phyloP scores from a whole-genome alignment of 805 yeast genomes.

The Candida loeiensis region DNA sequence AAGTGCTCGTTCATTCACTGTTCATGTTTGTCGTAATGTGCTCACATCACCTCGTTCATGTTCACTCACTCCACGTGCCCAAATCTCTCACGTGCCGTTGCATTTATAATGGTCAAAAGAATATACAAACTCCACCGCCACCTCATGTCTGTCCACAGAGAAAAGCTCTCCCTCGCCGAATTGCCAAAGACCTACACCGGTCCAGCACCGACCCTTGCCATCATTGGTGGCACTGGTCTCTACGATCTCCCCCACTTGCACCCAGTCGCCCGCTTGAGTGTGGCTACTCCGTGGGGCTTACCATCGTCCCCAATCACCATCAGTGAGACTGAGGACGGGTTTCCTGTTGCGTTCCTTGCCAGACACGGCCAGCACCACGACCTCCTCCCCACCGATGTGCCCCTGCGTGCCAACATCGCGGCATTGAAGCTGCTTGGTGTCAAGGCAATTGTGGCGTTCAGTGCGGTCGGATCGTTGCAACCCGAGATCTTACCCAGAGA shows the following conservation, averaged over 20 bases:
- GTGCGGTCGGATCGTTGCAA: slow-evolving; percentile 94
- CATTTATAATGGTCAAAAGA: neutral
- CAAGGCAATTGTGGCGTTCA: slow-evolving; percentile 82
- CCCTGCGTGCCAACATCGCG: slow-evolving; percentile 91
- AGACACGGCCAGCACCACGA: slow-evolving; percentile 93
- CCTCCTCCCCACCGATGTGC: slow-evolving; percentile 87
- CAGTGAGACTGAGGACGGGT: slow-evolving; percentile 69
- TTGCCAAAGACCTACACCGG: slow-evolving; percentile 50
- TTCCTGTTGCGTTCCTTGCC: slow-evolving; percentile 89
- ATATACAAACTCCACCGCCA: neutral
- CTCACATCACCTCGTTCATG: too few relatives aligned
- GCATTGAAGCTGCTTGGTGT: slow-evolving; percentile 88
- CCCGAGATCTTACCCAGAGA: slow-evolving; percentile 89
- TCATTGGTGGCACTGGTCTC: slow-evolving; percentile 98
- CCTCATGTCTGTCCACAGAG: slow-evolving; percentile 37
- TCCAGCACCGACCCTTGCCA: slow-evolving; percentile 74
- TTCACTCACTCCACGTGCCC: neutral
- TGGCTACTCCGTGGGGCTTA: slow-evolving; percentile 95
- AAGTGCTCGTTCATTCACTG: too few relatives aligned
- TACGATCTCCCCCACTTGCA: slow-evolving; percentile 78
- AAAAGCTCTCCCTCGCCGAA: slow-evolving; percentile 19
- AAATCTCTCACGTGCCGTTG: neutral
- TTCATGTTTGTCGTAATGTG: too few relatives aligned
- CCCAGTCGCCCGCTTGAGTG: slow-evolving; percentile 78
- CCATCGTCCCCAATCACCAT: slow-evolving; percentile 94